Percentiles rank a stretch among this genome's conserved stretches.
phyloP scores from a whole-genome alignment of 164 flowering plant species.

The Piper longum region DNA sequence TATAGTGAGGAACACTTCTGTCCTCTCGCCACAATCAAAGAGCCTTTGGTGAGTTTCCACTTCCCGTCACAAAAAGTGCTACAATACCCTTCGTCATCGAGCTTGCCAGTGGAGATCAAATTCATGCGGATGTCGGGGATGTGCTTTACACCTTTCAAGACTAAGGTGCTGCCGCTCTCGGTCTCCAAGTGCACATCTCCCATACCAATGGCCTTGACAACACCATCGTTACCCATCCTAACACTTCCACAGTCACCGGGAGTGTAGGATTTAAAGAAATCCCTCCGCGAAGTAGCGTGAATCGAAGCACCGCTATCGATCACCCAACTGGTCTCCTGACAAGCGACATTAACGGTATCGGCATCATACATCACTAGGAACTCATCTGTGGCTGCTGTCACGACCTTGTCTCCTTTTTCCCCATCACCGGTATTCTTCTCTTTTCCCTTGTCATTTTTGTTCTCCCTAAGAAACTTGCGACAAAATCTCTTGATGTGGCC shows the following conservation, averaged over 20 bases:
- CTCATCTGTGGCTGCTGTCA: too few species aligned
- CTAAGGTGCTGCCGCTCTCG: not conserved
- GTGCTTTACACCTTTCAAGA: not conserved
- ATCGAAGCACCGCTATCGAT: not conserved
- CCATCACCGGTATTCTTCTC: too few species aligned
- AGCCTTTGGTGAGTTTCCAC: too few species aligned
- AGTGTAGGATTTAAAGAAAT: not conserved
- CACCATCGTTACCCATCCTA: not conserved
- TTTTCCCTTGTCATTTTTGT: too few species aligned
- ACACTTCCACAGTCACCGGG: not conserved
- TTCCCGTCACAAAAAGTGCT: too few species aligned
- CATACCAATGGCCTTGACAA: not conserved
- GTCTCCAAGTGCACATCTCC: not conserved
- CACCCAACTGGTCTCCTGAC: not conserved
- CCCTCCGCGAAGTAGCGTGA: not conserved
- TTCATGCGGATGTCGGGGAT: not conserved
- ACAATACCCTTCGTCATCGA: not conserved
- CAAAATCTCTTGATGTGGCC: slow-evolving; percentile 1
- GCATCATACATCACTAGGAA: not conserved
- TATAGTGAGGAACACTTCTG: too few species aligned
- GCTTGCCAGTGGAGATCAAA: not conserved
- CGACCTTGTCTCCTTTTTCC: too few species aligned
- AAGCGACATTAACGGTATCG: not conserved
- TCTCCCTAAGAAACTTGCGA: too few species aligned
- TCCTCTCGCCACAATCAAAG: too few species aligned